A percentile compares a stretch with the other conserved stretches of the same genome.
phyloP scores from a whole-genome alignment of 371 early-diverging fungal genomes.

The Mortierella sp. region DNA sequence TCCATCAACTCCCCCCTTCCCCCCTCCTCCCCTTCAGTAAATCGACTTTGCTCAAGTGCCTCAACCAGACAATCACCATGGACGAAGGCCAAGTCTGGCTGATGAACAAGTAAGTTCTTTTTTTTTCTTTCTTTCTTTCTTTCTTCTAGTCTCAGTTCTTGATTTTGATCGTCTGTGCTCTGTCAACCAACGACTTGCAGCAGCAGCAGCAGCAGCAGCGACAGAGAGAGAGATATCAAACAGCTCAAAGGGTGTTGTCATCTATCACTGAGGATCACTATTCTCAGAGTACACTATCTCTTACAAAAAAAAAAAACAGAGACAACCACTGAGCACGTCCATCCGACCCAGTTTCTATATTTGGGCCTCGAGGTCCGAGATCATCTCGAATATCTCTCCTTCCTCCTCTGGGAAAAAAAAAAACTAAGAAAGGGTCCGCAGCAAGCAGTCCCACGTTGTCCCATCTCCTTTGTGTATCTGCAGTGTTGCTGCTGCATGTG shows the following conservation, averaged over 20 bases:
- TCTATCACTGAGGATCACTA: too few relatives aligned
- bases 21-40: slow-evolving; percentile 60
- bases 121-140: too few relatives aligned
- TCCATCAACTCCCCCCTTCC: background rate
- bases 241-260: too few relatives aligned
- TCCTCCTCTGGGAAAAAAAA: background rate
- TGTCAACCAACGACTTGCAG: background rate
- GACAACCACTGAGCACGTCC: background rate
- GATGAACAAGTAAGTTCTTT: slow-evolving; percentile 57
- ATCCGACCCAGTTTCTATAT: background rate
- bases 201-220: too few relatives aligned
- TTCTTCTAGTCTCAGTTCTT: background rate
- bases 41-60: slow-evolving; percentile 85
- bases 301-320: background rate
- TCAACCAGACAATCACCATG: slow-evolving; percentile 78
- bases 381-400: background rate
- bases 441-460: too few relatives aligned
- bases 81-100: slow-evolving; percentile 70
- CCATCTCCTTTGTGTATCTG: too few relatives aligned
- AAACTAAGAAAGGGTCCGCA: too few relatives aligned
- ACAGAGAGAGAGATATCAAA: too few relatives aligned
- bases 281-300: too few relatives aligned
- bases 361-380: too few relatives aligned
- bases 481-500: too few relatives aligned
- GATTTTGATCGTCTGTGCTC: background rate